Evolutionary conservation across 495 filamentous ascomycete species (phyloP).

Genomic region (Astrothelium subdiscretum): DNA sequence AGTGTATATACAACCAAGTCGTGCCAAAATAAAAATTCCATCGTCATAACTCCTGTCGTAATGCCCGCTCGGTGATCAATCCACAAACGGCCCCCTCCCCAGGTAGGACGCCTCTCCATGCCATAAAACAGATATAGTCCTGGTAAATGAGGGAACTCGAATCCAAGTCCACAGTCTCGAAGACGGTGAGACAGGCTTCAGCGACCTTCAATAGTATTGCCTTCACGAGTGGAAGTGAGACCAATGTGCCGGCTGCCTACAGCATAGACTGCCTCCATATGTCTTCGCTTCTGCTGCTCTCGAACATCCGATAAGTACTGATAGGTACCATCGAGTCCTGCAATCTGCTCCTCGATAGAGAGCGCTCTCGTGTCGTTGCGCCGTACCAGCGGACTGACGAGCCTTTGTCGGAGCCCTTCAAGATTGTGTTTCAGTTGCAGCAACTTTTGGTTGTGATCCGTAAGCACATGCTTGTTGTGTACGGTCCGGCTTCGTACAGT

Average conservation of each 20-base stretch:
- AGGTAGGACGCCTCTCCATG: no score
- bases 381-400: slow-evolving; percentile 71
- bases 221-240: background rate
- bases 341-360: slow-evolving; percentile 71
- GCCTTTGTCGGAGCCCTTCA: slow-evolving; percentile 61
- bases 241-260: slow-evolving; percentile 24
- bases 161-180: background rate
- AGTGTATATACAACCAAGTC: no score
- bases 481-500: slow-evolving; percentile 72
- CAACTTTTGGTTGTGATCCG: slow-evolving; percentile 72
- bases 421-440: slow-evolving; percentile 68
- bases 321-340: slow-evolving; percentile 66
- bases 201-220: background rate
- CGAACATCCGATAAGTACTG: slow-evolving; percentile 60
- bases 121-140: no score
- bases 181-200: background rate
- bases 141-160: no score
- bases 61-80: no score
- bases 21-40: no score
- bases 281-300: slow-evolving; percentile 66
- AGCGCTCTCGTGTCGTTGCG: slow-evolving; percentile 50
- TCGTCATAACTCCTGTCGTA: no score
- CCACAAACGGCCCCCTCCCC: no score
- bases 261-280: slow-evolving; percentile 72
- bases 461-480: slow-evolving; percentile 69